phyloP scores from a whole-genome alignment of 2,329 filamentous ascomycete species.

The Seiridium cupressi region DNA sequence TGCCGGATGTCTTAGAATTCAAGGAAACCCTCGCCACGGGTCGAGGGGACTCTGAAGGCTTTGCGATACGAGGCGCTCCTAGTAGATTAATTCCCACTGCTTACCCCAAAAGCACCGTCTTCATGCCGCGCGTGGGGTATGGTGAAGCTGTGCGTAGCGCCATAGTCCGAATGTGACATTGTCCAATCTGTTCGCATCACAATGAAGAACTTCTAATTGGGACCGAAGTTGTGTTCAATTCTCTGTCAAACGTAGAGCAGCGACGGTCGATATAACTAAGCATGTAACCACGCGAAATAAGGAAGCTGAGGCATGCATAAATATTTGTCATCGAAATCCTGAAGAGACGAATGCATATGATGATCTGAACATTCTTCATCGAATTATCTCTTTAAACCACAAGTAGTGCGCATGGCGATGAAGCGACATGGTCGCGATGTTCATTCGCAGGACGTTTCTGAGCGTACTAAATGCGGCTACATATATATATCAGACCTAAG shows the following conservation, averaged over 20 bases:
- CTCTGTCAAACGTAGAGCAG: neutral
- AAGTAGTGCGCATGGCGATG: too few species aligned
- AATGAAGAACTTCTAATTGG: constrained; percentile 3
- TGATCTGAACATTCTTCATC: too few species aligned
- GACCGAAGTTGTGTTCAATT: constrained; percentile 1
- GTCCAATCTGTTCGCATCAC: neutral
- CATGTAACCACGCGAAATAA: neutral
- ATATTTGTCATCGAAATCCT: too few species aligned
- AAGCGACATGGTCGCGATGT: too few species aligned
- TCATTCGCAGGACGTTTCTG: too few species aligned
- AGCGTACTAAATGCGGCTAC: too few species aligned
- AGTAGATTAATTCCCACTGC: neutral
- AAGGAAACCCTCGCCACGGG: neutral
- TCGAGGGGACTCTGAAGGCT: neutral
- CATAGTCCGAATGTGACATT: neutral
- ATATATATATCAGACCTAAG: too few species aligned
- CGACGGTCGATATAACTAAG: neutral
- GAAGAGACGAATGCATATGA: too few species aligned
- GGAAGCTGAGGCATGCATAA: neutral
- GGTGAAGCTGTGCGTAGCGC: neutral
- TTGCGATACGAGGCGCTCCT: constrained; percentile 3
- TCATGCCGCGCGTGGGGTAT: neutral
- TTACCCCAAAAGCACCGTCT: neutral
- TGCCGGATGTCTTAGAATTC: constrained; percentile 4
- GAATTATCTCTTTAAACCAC: too few species aligned